phyloP scores from a whole-genome alignment of 2,329 filamentous ascomycete genomes.

The Trichoderma koningii region DNA sequence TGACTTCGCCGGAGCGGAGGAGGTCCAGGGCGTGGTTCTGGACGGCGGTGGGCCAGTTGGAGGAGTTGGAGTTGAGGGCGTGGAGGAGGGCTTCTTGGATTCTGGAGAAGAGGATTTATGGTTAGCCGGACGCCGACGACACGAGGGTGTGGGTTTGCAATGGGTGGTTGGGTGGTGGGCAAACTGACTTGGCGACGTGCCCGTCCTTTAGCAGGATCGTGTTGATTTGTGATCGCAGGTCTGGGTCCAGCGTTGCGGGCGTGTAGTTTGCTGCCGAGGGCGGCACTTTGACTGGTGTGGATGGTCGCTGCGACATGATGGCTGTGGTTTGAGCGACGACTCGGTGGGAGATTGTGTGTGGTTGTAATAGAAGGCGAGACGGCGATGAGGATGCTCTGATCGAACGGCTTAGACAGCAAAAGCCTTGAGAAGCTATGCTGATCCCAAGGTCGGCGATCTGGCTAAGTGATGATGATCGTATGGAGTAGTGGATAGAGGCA shows the following conservation, averaged over 20 bases:
- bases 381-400: not conserved
- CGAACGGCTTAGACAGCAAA: not conserved
- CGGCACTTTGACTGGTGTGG: slow-evolving; percentile 63
- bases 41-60: slow-evolving; percentile 64
- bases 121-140: not conserved
- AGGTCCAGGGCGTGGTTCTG: slow-evolving; percentile 62
- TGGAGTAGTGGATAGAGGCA: not conserved
- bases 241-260: slow-evolving; percentile 61
- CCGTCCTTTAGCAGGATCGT: slow-evolving; percentile 59
- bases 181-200: slow-evolving; percentile 59
- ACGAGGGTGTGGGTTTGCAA: no score
- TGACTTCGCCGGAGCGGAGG: slow-evolving; percentile 60
- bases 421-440: not conserved
- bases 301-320: slow-evolving; percentile 50
- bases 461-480: no score
- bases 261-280: slow-evolving; percentile 61
- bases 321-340: not conserved
- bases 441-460: not conserved
- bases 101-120: slow-evolving; percentile 39
- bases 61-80: slow-evolving; percentile 58
- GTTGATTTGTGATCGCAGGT: slow-evolving; percentile 65
- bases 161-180: not conserved
- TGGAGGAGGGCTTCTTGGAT: slow-evolving; percentile 67
- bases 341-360: not conserved
- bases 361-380: not conserved